Evolutionary conservation across 345 rosid species (phyloP), one percentile per base, ranked within the genome.

Genomic region (Lepidium didymum): DNA sequence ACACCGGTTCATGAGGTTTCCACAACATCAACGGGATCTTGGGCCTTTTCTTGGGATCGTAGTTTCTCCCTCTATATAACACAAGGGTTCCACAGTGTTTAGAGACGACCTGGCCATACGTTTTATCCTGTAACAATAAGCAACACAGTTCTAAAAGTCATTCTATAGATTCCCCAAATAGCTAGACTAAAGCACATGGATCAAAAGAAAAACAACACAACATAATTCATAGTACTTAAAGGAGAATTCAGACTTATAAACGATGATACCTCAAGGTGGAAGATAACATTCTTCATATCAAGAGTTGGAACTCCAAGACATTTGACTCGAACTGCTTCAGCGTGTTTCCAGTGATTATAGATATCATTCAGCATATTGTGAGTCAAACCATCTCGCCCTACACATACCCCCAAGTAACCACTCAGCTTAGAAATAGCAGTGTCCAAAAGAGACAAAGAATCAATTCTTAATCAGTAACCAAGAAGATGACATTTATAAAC

Each of bases 371-470:
- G 73, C 99, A 94, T 94, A 65, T 89, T 94, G 75, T 94, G 96
- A 46, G 97, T 94, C 76, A 94, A 87, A 44, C 96, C 97, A 79
- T 91, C 97, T 81, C 99, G 77, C 67, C 98, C 98, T 90, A 70
- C 52, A 47, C 35, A 47, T 5, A 53, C 3, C 58, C 36, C 41
- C 50, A 36, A 68, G 55, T 38, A 43, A 46, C 18, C 18, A 55
- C 54, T 68, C 10, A 45, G 16, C 56, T 15, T 10, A 55, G 27
- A 64, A 38, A 34, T 10, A 37, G 6, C 38, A 27, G 18, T 27
- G 56, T 33, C 4, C 34, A 49, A 49, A 49, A 21, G 14, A 23
- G 33, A 21, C 33, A 21, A 19, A 55, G 15, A 56, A 31, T 53
- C 13, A 31, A 53, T 33, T 33, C 41, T 2, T 33, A 33, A 33